phyloP scores from a whole-genome alignment of 768 basidiomycete genomes.

The Hydnum rufescens region DNA sequence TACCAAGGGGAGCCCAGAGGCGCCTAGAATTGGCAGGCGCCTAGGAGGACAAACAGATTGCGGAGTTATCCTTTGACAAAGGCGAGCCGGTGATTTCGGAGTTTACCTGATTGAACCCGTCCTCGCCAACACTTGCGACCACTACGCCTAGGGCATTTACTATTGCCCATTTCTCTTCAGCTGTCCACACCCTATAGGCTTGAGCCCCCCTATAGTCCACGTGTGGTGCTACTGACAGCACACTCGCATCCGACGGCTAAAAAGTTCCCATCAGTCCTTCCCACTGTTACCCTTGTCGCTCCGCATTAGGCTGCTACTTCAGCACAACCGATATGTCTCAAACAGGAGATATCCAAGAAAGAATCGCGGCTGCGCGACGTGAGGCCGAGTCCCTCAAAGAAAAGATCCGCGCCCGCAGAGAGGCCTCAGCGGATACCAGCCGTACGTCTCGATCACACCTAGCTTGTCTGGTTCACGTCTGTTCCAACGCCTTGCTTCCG shows the following conservation, averaged over 20 bases:
- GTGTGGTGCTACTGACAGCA: not conserved
- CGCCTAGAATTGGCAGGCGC: too few species aligned
- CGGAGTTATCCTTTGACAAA: not conserved
- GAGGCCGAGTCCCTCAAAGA: conserved; percentile 96
- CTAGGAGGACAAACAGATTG: too few species aligned
- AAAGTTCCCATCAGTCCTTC: not conserved
- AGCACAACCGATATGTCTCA: not conserved
- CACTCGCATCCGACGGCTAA: not conserved
- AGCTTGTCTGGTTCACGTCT: not conserved
- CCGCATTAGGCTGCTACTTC: not conserved
- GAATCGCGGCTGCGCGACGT: conserved; percentile 88
- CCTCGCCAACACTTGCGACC: not conserved
- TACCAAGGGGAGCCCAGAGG: too few species aligned
- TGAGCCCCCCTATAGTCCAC: not conserved
- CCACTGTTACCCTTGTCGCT: too few species aligned
- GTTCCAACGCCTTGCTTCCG: conserved; percentile 2
- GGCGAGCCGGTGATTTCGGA: not conserved
- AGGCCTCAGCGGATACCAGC: conserved; percentile 95
- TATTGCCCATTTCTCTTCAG: not conserved
- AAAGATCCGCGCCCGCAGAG: conserved; percentile 91
- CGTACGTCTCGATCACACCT: conserved; percentile 32
- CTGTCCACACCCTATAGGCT: not conserved
- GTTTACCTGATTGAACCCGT: not conserved
- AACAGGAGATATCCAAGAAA: conserved; percentile 7
- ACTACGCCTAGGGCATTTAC: not conserved